A percentile compares a stretch with the other conserved stretches of the same genome.
These are phyloP conservation scores for Cyberlindnera xylosilytica DNA, from an alignment of 805 yeast genomes.

Conservation along the genomic window DNA sequence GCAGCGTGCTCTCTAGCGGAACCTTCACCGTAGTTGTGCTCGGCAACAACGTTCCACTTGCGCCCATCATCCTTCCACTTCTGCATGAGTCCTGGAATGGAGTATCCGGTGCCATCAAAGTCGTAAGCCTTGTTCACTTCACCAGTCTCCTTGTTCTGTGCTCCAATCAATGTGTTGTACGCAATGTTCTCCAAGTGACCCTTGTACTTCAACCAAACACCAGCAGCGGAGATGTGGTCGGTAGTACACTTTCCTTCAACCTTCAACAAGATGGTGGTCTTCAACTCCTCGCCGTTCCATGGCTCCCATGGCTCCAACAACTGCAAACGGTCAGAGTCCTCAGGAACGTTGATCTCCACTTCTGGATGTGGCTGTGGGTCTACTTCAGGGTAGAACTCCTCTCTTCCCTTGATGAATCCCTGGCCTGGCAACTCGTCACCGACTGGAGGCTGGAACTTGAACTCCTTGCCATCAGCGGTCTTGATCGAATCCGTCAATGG, in stretches of 20 bases:
- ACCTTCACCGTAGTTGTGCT: conserved; percentile 98
- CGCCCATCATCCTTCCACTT: conserved; percentile 84
- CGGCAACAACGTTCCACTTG: conserved; percentile 96
- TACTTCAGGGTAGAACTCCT: conserved; percentile 67
- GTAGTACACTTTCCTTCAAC: conserved; percentile 99
- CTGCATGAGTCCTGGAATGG: conserved; percentile 95
- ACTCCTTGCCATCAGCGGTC: conserved; percentile 64
- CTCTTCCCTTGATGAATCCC: conserved; percentile 77
- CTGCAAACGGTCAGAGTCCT: conserved; percentile 89
- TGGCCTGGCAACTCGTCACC: conserved; percentile 81
- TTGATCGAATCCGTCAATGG: conserved; percentile 85
- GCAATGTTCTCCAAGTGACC: conserved; percentile 96
- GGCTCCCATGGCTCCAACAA: conserved; percentile 82
- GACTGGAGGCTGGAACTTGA: conserved; percentile 73
- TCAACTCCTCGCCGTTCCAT: conserved; percentile 84
- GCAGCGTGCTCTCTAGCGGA: conserved; percentile 99
- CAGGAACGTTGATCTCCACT: conserved; percentile 67
- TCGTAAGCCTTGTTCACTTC: conserved; percentile 91
- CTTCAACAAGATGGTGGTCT: conserved; percentile 73
- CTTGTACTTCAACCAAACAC: conserved; percentile 97
- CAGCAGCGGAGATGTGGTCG: conserved; percentile 98
- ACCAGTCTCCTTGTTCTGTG: conserved; percentile 94
- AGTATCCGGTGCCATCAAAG: conserved; percentile 68
- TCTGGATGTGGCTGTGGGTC: conserved; percentile 64
- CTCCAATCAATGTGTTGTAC: conserved; percentile 93